These are phyloP conservation scores for Apocynum venetum DNA, from an alignment of 257 asterid species.

Conservation along the genomic window DNA sequence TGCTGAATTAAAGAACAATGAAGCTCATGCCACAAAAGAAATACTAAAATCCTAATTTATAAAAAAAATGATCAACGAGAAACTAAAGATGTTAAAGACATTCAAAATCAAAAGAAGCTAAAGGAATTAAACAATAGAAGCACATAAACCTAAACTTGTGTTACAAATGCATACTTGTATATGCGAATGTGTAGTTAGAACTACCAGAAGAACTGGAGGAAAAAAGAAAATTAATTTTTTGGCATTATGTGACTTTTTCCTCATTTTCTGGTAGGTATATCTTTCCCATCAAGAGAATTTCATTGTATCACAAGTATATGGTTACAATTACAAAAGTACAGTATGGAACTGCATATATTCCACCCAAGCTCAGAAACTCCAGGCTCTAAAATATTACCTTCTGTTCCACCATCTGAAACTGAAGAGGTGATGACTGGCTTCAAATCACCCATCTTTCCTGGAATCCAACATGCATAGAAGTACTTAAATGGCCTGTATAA, in stretches of 20 bases:
- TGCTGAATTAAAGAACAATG: not conserved
- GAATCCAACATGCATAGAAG: not conserved
- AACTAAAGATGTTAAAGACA: not conserved
- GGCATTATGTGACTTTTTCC: not conserved
- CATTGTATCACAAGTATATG: not conserved
- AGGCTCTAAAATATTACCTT: not conserved
- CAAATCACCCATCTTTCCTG: slow-evolving; percentile 63
- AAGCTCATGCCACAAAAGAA: not conserved
- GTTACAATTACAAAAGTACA: not conserved
- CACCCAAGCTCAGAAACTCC: not conserved
- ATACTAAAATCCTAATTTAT: not conserved
- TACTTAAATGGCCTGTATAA: not conserved
- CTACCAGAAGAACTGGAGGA: not conserved
- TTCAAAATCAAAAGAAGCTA: not conserved
- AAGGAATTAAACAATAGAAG: not conserved
- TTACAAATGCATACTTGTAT: not conserved
- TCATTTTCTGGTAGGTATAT: not conserved
- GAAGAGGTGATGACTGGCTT: slow-evolving; percentile 6
- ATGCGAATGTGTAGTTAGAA: not conserved
- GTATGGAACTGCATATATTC: not conserved
- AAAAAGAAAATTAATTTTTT: not conserved
- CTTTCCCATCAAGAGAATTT: not conserved
- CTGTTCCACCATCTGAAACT: not conserved
- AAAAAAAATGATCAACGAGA: not conserved
- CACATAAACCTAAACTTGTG: not conserved